Conservation (phyloP, 345 rosid genomes). For the Arabidopsis thaliana region TAIR10.1 NC_003075.7:9916501-9917000, state of each 20-base stretch:
- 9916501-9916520: conserved; percentile 98
- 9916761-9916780: neutral
- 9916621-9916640: conserved; percentile 85
- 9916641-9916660: conserved; percentile 91
- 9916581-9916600: conserved; percentile 72
- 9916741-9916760: neutral
- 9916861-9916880: conserved; percentile 88
- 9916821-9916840: conserved; percentile 99
- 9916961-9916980: conserved; percentile 55
- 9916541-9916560: conserved; percentile 87
- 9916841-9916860: conserved; percentile 96
- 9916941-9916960: conserved; percentile 10
- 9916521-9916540: conserved; percentile 96
- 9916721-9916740: neutral
- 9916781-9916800: conserved; percentile 73
- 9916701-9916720: conserved; percentile 54
- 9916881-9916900: conserved; percentile 96
- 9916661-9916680: conserved; percentile 77
- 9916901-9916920: conserved; percentile 51
- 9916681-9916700: conserved; percentile 90
- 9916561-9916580: conserved; percentile 79
- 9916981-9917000: conserved; percentile 89
- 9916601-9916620: conserved; percentile 95
- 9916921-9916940: conserved; percentile 19
- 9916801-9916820: conserved; percentile 98